These are phyloP conservation scores for Aquanectria penicillioides DNA, from an alignment of 2,329 filamentous ascomycete genomes.

Conservation along the genomic window DNA sequence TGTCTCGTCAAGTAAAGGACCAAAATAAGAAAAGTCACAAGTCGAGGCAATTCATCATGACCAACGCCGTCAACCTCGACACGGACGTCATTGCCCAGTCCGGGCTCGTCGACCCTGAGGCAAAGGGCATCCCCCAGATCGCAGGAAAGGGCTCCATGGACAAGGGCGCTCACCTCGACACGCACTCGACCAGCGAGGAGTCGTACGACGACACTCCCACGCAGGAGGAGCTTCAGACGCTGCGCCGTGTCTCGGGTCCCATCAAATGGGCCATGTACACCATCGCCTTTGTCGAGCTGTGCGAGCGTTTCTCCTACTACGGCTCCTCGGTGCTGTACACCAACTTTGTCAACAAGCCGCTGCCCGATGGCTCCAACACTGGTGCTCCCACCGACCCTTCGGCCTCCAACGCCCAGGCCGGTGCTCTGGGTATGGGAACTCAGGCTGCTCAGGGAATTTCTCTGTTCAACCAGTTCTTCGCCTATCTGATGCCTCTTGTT, in stretches of 20 bases:
- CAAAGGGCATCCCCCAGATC: slow-evolving; percentile 39
- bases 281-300: slow-evolving; percentile 78
- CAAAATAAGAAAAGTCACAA: background rate
- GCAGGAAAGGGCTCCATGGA: slow-evolving; percentile 44
- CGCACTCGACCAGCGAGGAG: slow-evolving; percentile 34
- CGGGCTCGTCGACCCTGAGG: slow-evolving; percentile 46
- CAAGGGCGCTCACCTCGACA: slow-evolving; percentile 41
- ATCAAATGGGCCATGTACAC: slow-evolving; percentile 75
- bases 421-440: slow-evolving; percentile 68
- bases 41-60: slow-evolving; percentile 41
- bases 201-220: slow-evolving; percentile 59
- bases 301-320: slow-evolving; percentile 83
- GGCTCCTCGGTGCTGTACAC: slow-evolving; percentile 75
- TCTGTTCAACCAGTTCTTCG: slow-evolving; percentile 70
- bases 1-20: background rate
- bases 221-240: slow-evolving; percentile 68
- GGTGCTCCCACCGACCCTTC: slow-evolving; percentile 55
- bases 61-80: slow-evolving; percentile 48
- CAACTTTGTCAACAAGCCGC: slow-evolving; percentile 69
- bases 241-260: slow-evolving; percentile 71
- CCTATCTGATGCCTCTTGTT: slow-evolving; percentile 67
- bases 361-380: slow-evolving; percentile 64
- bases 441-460: slow-evolving; percentile 60
- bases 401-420: slow-evolving; percentile 47
- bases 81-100: slow-evolving; percentile 48